Evolutionary conservation across 116 monocot genomes (phyloP).

Genomic region (Iris pallida): DNA sequence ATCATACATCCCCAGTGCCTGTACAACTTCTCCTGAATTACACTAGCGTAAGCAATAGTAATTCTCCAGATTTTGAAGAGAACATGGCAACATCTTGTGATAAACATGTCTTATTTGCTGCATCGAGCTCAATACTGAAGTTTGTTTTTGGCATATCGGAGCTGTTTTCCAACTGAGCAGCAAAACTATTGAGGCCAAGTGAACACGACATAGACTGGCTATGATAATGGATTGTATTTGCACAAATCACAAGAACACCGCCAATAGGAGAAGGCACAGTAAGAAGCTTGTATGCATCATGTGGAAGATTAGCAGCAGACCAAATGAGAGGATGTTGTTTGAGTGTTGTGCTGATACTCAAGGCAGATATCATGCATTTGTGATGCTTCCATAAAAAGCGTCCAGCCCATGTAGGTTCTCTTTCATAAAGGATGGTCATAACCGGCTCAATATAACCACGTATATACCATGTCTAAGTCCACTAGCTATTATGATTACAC

Average conservation of each 20-base stretch:
- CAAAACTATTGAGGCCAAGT: constrained; percentile 72
- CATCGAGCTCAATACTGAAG: constrained; percentile 92
- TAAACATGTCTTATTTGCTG: constrained; percentile 83
- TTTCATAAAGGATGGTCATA: constrained; percentile 88
- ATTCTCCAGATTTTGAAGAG: constrained; percentile 79
- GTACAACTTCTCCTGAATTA: no score
- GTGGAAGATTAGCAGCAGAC: constrained; percentile 89
- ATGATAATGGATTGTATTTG: constrained; percentile 91
- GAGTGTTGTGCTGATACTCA: constrained; percentile 83
- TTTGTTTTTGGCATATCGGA: constrained; percentile 65
- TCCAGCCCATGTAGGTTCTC: constrained; percentile 97
- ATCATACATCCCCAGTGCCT: no score
- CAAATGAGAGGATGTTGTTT: constrained; percentile 98
- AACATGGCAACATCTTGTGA: constrained; percentile 87
- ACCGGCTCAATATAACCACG: constrained; percentile 99
- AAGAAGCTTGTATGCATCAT: constrained; percentile 96
- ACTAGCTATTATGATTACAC: no score
- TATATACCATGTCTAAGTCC: no score
- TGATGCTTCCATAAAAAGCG: constrained; percentile 85
- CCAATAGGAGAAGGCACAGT: constrained; percentile 95
- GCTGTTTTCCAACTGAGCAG: constrained; percentile 64
- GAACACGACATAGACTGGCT: constrained; percentile 83
- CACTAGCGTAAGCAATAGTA: constrained; percentile 74
- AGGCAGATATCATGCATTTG: constrained; percentile 91
- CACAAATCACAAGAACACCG: constrained; percentile 86